Conservation (phyloP, 257 asterid species). For the Sherardia arvensis region DNA sequence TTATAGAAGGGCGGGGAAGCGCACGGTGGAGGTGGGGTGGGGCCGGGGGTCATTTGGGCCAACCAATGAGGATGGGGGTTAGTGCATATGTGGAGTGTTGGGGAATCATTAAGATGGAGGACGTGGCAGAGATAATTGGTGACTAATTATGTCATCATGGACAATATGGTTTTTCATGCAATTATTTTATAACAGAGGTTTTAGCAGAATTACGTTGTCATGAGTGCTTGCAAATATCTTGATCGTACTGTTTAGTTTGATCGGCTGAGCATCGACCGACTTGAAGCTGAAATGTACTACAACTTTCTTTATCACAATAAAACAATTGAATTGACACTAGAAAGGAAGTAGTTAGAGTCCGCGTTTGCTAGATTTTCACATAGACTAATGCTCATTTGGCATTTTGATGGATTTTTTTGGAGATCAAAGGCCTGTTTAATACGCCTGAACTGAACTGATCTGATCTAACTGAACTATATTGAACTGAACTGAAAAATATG, state of each 20-base stretch:
- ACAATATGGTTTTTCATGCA: slow-evolving; percentile 23
- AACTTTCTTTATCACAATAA: too few relatives aligned
- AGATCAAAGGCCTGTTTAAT: too few relatives aligned
- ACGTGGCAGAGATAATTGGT: slow-evolving; percentile 7
- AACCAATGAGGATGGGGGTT: slow-evolving; percentile 10
- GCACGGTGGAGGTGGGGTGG: slow-evolving; percentile 1
- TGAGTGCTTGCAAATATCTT: background rate
- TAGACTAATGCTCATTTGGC: too few relatives aligned
- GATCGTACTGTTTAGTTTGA: background rate
- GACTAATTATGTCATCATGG: slow-evolving; percentile 1
- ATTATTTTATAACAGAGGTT: slow-evolving; percentile 6
- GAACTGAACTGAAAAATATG: too few relatives aligned
- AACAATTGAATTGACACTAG: too few relatives aligned
- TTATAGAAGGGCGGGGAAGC: background rate
- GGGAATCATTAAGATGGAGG: background rate
- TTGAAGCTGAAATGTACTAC: background rate
- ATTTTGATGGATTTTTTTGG: too few relatives aligned
- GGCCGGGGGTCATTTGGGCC: background rate
- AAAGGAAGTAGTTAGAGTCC: too few relatives aligned
- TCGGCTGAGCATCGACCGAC: background rate
- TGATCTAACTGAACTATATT: too few relatives aligned
- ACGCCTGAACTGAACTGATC: too few relatives aligned
- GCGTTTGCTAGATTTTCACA: too few relatives aligned
- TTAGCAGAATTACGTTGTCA: background rate
- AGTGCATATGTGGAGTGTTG: slow-evolving; percentile 1